A percentile compares a stretch with the other conserved stretches of the same genome.
These are phyloP conservation scores for Sporothrix humicola DNA, from an alignment of 2,329 filamentous ascomycete species.

Conservation along the genomic window DNA sequence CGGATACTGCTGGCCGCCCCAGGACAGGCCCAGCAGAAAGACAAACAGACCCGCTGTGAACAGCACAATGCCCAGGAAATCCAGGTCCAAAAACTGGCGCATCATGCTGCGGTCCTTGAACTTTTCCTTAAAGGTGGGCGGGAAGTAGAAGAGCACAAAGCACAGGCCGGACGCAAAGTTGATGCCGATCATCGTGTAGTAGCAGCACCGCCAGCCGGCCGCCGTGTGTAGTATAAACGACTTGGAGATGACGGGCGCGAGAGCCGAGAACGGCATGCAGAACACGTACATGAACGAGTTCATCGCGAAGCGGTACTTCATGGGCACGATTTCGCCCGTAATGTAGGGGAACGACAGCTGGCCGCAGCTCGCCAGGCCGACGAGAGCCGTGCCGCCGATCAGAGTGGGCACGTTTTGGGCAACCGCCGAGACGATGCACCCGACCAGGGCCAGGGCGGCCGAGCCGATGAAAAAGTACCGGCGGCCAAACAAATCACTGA, in stretches of 20 bases:
- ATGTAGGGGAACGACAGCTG: constrained; percentile 49
- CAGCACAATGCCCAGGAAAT: constrained; percentile 44
- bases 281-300: constrained; percentile 45
- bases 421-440: constrained; percentile 47
- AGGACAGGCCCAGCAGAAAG: constrained; percentile 44
- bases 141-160: constrained; percentile 46
- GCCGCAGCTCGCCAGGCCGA: constrained; percentile 46
- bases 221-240: constrained; percentile 41
- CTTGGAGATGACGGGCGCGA: constrained; percentile 42
- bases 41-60: constrained; percentile 44
- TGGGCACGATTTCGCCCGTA: constrained; percentile 49
- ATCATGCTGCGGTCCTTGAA: constrained; percentile 40
- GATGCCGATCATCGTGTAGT: constrained; percentile 43
- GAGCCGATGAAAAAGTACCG: constrained; percentile 43
- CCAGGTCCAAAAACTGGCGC: constrained; percentile 42
- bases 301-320: constrained; percentile 46
- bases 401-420: constrained; percentile 47
- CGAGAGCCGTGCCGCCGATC: constrained; percentile 47
- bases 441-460: constrained; percentile 45
- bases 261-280: constrained; percentile 42
- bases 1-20: constrained; percentile 44
- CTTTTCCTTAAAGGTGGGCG: constrained; percentile 45
- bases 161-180: constrained; percentile 42
- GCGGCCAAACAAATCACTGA: constrained; percentile 41
- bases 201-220: constrained; percentile 43